Evolutionary conservation across 2,329 filamentous ascomycete genomes (phyloP), one percentile per base, ranked within the genome.

Genomic region (Fusarium sp.): DNA sequence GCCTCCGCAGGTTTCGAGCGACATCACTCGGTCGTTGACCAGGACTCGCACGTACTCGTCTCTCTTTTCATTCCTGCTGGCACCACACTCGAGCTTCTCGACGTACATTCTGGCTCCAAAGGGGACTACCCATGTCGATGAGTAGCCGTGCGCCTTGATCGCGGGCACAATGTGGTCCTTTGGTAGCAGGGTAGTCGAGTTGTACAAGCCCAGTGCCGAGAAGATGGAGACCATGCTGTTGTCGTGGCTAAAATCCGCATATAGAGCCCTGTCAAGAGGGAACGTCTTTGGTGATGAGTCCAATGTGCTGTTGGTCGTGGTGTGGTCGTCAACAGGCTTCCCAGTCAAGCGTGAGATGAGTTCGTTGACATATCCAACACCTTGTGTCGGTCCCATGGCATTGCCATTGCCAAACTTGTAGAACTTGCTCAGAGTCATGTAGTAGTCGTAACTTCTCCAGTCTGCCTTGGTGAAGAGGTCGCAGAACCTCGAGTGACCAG

Each of bases 161-260:
- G 89, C 86, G 50, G 87, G 84, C 43, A 87, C 80, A 30, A 90
- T 81, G 8, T 85, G 85, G 4, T 84, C 85, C 27, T 86, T 87
- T 3, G 88, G 86, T 27, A 93, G 83, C 12, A 87, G 85, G 15
- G 80, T 78, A 0, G 90, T 94, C 50, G 82, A 84, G 75, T 95
- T 93, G 83, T 95, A 97, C 30, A 98, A 84, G 0, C 95, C 94
- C 72, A 98, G 80, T 0, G 95, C 94, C 6, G 90, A 91, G 79
- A 93, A 93, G 8, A 97, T 90, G 9, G 89, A 88, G 33, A 90
- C 90, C 91, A 98, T 95, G 79, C 93, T 91, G 81, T 97, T 98
- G 83, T 98, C 95, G 82, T 98, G 95, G 72, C 92, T 94, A 80
- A 98, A 98, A 82, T 98, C 95, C 0, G 94, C 95, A 79, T 97